Evolutionary conservation across 805 yeast genomes (phyloP), one percentile per base, ranked within the genome.

Genomic region (Candida lessepsii): DNA sequence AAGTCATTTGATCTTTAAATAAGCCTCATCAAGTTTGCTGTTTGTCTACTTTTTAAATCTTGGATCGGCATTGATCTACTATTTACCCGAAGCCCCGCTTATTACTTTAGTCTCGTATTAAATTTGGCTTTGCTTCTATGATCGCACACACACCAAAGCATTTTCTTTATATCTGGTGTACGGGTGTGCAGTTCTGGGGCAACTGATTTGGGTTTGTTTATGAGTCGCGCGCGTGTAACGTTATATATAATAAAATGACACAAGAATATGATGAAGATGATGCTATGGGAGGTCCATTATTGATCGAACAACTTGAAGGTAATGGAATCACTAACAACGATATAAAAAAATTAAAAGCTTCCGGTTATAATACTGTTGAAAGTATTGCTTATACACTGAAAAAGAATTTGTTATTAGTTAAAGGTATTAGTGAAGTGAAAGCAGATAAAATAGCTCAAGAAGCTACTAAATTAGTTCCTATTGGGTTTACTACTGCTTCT

Each of bases 401-500:
- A 56, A 83, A 91, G 51, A 80, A 77, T 5, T 69, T 91, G 30
- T 64, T 86, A 30, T 74, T 75, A 6, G 85, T 93, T 28, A 89
- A 87, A 59, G 99, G 99, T 32, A 89, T 93, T 25, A 85, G 96
- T 9, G 99, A 93, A 57, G 91, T 91, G 39, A 93, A 93, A 59
- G 97, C 97, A 1, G 97, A 88, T 53, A 80, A 81, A 50, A 67
- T 93, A 37, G 68, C 90, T 37, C 73, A 73, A 30, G 96, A 87
- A 53, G 96, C 98, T 0, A 76, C 91, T 28, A 81, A 85, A 53
- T 66, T 81, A 35, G 97, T 91, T 2, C 96, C 96, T 6, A 78
- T 93, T 82, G 99, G 99, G 0, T 93, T 93, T 68, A 91, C 96
- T 16, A 91, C 98, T 0, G 99, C 98, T 2, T 83, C 95, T 1